These are phyloP conservation scores for Serendipita sp. DNA, from an alignment of 768 basidiomycete species.

Conservation along the genomic window DNA sequence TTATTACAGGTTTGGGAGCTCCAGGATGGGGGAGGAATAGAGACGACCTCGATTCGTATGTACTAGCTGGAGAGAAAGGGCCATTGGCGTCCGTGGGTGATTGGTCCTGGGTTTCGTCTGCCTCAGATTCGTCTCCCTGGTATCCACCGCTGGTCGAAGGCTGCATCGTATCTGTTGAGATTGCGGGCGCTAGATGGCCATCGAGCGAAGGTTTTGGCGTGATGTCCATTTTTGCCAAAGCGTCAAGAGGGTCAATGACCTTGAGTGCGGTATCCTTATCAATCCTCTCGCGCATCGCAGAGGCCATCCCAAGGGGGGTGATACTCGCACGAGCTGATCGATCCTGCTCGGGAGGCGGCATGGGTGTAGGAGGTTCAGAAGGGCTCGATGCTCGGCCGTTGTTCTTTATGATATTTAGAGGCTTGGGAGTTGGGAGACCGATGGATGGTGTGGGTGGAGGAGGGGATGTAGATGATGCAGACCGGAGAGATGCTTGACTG, in stretches of 20 bases:
- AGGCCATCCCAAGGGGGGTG: background rate
- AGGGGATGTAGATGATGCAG: constrained; percentile 6
- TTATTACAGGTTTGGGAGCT: constrained; percentile 7
- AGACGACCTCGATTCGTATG: background rate
- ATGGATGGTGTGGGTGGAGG: background rate
- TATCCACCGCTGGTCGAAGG: background rate
- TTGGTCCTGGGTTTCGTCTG: background rate
- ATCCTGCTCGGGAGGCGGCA: background rate
- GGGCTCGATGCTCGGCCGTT: background rate
- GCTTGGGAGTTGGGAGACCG: background rate
- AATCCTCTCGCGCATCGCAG: background rate
- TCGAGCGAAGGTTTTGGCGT: background rate
- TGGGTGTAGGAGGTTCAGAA: background rate
- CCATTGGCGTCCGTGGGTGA: background rate
- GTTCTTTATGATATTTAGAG: constrained; percentile 3
- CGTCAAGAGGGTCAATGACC: background rate
- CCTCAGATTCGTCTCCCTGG: background rate
- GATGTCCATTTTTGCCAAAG: background rate
- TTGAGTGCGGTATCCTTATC: background rate
- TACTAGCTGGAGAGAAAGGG: constrained; percentile 3
- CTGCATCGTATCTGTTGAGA: background rate
- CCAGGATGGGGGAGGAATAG: constrained; percentile 9
- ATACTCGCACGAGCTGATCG: background rate
- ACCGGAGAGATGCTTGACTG: background rate
- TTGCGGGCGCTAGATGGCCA: background rate